Evolutionary conservation across 1,284 basidiomycete species (phyloP), one percentile per base, ranked within the genome.

Genomic region (Stygiomarasmius scandens): DNA sequence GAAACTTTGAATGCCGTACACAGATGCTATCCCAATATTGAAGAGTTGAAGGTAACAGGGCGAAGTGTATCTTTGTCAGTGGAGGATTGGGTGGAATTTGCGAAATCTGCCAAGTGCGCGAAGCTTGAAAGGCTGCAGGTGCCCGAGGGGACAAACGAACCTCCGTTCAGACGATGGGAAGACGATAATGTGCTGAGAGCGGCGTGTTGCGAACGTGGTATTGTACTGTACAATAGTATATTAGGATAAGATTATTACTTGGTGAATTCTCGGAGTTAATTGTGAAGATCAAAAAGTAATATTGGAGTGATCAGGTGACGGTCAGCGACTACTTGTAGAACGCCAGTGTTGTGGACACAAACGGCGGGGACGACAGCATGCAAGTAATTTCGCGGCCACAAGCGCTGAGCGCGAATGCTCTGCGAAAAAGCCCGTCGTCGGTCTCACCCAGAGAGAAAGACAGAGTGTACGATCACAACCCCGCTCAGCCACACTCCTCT

Each of bases 61-160:
- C 71, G 78, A 19, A 67, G 63, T 41, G 67, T 75, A 9, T 67
- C 69, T 36, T 60, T 81, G 20, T 61, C 66, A 8, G 59, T 72
- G 16, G 58, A 69, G 20, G 75, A 78, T 58, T 83, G 80, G 81
- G 64, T 63, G 9, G 49, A 64, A 16, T 77, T 80, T 55, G 63
- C 83, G 16, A 29, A 48, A 34, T 76, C 71, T 25, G 70, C 74
- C 5, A 62, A 65, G 6, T 61, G 78, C 6, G 60, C 73, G 3
- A 66, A 60, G 5, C 66, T 83, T 51, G 69, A 67, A 41, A 64
- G 65, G 14, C 64, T 84, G 3, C 65, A 67, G 5, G 57, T 78
- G 23, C 73, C 79, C 3, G 66, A 66, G 63, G 73, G 77, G 1
- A 78, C 75, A 3, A 69, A 72, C 49, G 45, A 58, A 5, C 78